These are phyloP conservation scores for Nannizziopsis arthrosporioides DNA, from an alignment of 2,329 filamentous ascomycete species.

Conservation along the genomic window DNA sequence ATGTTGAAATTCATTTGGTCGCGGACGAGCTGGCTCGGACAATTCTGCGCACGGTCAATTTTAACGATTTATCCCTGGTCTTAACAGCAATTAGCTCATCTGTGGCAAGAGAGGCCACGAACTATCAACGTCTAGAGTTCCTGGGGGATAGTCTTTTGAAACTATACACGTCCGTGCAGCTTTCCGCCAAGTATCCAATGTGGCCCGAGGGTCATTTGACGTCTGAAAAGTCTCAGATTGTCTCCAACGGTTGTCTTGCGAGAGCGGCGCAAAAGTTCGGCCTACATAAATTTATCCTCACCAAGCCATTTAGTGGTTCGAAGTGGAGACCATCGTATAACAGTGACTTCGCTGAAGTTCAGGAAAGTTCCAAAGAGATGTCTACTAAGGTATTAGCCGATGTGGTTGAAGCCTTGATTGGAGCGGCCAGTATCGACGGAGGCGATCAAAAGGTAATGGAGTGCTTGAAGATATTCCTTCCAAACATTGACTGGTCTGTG, in stretches of 20 bases:
- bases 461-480: conserved; percentile 57
- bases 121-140: conserved; percentile 81
- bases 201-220: conserved; percentile 72
- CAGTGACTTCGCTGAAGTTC: conserved; percentile 27
- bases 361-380: conserved; percentile 31
- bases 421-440: conserved; percentile 59
- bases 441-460: conserved; percentile 51
- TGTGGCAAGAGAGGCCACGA: conserved; percentile 44
- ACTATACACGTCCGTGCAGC: conserved; percentile 54
- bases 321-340: conserved; percentile 63
- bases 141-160: conserved; percentile 79
- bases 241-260: conserved; percentile 65
- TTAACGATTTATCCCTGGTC: conserved; percentile 47
- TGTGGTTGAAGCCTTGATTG: conserved; percentile 74
- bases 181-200: conserved; percentile 47
- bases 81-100: conserved; percentile 60
- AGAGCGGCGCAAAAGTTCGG: conserved; percentile 51
- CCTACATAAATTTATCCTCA: conserved; percentile 62
- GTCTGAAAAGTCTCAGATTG: conserved; percentile 52
- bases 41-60: conserved; percentile 42
- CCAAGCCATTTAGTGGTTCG: conserved; percentile 51
- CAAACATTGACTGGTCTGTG: conserved; percentile 45
- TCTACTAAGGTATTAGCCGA: conserved; percentile 77
- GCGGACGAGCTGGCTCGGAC: conserved; percentile 49
- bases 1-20: conserved; percentile 54